These are phyloP conservation scores for Fusarium citri DNA, from an alignment of 2,329 filamentous ascomycete genomes.

Conservation along the genomic window DNA sequence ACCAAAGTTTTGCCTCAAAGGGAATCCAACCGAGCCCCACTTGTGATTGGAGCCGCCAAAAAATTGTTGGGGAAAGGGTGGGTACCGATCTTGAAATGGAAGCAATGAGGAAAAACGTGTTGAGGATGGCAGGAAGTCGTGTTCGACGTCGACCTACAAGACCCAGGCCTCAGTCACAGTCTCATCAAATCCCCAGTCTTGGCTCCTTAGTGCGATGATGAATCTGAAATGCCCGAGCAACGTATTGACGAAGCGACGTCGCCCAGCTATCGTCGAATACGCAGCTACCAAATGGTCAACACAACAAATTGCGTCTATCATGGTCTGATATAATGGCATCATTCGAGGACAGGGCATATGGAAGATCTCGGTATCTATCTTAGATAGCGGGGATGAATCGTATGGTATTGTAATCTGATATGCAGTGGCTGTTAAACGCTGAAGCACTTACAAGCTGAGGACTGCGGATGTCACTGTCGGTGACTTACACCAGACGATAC, in stretches of 20 bases:
- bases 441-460: conserved; percentile 5
- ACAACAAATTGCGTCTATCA: conserved; percentile 30
- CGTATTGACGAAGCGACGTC: not conserved
- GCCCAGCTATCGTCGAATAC: conserved; percentile 42
- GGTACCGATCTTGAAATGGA: conserved; percentile 29
- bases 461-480: not conserved
- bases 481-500: not conserved
- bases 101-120: conserved; percentile 37
- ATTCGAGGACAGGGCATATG: conserved; percentile 18
- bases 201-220: conserved; percentile 6
- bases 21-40: conserved; percentile 20
- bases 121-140: conserved; percentile 28
- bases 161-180: conserved; percentile 5
- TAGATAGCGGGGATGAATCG: conserved; percentile 12
- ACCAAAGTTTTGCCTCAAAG: conserved; percentile 21
- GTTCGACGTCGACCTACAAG: conserved; percentile 38
- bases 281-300: conserved; percentile 25
- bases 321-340: conserved; percentile 44
- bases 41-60: conserved; percentile 41
- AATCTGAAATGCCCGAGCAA: conserved; percentile 6
- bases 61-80: conserved; percentile 50
- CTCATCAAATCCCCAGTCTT: not conserved
- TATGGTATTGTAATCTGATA: conserved; percentile 29
- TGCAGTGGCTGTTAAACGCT: conserved; percentile 25
- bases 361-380: conserved; percentile 27